Evolutionary conservation across 352 stramenopile species (phyloP).

Genomic region (Phytophthora sp.): DNA sequence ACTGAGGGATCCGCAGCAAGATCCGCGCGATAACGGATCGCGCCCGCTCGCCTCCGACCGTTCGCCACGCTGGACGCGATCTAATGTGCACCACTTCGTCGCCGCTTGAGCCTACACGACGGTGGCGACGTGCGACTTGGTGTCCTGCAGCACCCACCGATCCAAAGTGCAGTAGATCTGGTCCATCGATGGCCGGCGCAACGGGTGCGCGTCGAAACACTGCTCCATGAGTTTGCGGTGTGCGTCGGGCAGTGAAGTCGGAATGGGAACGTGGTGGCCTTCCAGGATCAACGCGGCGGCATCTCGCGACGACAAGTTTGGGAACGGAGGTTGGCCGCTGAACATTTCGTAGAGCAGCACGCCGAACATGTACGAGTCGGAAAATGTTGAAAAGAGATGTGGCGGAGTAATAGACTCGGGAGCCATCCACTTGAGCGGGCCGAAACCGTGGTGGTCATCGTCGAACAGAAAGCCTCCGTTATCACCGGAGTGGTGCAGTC

Average conservation of each 20-base stretch:
- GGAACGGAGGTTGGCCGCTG: constrained; percentile 61
- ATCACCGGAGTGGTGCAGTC: constrained; percentile 20
- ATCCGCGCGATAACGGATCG: constrained; percentile 8
- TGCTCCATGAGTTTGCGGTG: constrained; percentile 63
- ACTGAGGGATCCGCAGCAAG: constrained; percentile 2
- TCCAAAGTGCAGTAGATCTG: constrained; percentile 72
- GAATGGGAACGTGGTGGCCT: constrained; percentile 69
- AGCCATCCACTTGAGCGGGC: constrained; percentile 79
- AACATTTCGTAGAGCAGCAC: constrained; percentile 83
- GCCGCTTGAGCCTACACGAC: background rate
- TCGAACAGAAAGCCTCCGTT: constrained; percentile 51
- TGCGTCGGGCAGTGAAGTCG: constrained; percentile 35
- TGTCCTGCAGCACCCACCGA: constrained; percentile 62
- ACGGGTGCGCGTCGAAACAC: constrained; percentile 67
- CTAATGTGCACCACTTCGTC: constrained; percentile 34
- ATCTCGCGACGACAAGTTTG: constrained; percentile 54
- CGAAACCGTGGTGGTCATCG: constrained; percentile 60
- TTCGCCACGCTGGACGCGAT: constrained; percentile 8
- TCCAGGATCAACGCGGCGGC: constrained; percentile 66
- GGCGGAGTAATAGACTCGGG: constrained; percentile 70
- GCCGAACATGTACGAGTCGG: constrained; percentile 81
- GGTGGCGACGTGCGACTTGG: constrained; percentile 27
- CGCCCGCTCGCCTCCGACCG: constrained; percentile 13
- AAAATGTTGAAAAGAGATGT: constrained; percentile 73
- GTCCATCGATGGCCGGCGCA: constrained; percentile 65